A percentile compares a stretch with the other conserved stretches of the same genome.
These are phyloP conservation scores for Hawksworthiomyces lignivorus DNA, from an alignment of 2,329 filamentous ascomycete species.

Conservation along the genomic window DNA sequence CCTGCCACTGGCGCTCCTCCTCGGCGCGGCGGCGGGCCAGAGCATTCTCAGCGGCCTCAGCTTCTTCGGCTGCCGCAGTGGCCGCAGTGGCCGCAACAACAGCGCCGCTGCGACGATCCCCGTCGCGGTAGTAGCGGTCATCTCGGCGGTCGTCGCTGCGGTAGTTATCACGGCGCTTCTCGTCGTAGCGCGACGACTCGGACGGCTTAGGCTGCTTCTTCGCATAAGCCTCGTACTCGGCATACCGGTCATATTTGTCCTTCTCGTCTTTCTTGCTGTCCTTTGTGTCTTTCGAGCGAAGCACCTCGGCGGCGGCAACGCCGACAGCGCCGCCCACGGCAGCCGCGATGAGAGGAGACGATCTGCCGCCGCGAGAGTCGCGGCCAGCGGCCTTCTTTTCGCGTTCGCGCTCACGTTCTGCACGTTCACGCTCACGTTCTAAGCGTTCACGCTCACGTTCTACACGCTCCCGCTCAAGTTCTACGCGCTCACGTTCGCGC, in stretches of 20 bases:
- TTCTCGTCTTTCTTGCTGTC: constrained; percentile 10
- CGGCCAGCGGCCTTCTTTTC: neutral
- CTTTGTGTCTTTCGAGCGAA: constrained; percentile 1
- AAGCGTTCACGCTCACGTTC: constrained; percentile 15
- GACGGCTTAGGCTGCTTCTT: no score
- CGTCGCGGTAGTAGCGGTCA: constrained; percentile 21
- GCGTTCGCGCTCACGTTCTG: neutral
- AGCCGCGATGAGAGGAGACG: neutral
- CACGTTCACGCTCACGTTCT: constrained; percentile 13
- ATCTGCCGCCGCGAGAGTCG: neutral
- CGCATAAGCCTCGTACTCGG: no score
- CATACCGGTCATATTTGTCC: neutral
- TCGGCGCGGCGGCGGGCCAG: constrained; percentile 4
- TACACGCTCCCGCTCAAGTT: constrained; percentile 14
- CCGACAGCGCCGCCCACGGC: constrained; percentile 6
- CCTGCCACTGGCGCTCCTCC: neutral
- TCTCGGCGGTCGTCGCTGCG: constrained; percentile 7
- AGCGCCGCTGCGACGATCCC: neutral
- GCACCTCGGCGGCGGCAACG: neutral
- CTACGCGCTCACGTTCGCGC: constrained; percentile 13
- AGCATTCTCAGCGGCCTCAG: neutral
- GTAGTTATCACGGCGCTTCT: no score
- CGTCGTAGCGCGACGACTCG: no score
- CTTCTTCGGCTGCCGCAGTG: neutral
- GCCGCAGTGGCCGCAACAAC: neutral